A percentile compares a stretch with the other conserved stretches of the same genome.
Evolutionary conservation across 129 eudicot genomes (phyloP).

Genomic region (sunflower (Helianthus annuus)): DNA sequence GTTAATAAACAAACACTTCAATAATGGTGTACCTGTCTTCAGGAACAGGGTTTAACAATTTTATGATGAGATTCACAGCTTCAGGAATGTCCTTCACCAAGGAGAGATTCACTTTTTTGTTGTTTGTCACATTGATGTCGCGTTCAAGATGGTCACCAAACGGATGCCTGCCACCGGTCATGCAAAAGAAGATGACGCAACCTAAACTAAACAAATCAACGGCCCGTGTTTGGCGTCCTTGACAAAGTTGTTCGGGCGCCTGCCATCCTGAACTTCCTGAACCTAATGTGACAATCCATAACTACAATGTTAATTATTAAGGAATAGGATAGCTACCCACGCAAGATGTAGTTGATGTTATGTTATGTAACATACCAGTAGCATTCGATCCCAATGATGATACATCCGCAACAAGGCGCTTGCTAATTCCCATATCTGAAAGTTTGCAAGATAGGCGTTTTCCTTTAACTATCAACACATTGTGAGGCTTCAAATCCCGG

Average conservation of each 20-base stretch:
- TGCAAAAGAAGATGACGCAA: not conserved
- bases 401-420: too few relatives aligned
- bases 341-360: too few relatives aligned
- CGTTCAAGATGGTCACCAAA: not conserved
- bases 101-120: not conserved
- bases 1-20: not conserved
- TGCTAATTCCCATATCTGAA: too few relatives aligned
- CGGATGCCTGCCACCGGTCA: not conserved
- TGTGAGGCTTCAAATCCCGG: constrained; percentile 92
- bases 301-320: too few relatives aligned
- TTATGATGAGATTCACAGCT: not conserved
- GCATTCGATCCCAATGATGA: too few relatives aligned
- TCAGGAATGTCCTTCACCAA: not conserved
- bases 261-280: not conserved
- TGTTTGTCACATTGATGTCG: not conserved
- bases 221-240: not conserved
- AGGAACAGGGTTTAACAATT: not conserved
- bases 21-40: not conserved
- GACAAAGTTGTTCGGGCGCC: not conserved
- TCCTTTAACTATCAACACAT: constrained; percentile 10
- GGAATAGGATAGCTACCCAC: too few relatives aligned
- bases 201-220: not conserved
- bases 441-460: too few relatives aligned
- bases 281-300: too few relatives aligned
- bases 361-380: too few relatives aligned